phyloP scores from a whole-genome alignment of 176 grass and related monocot genomes.

The Carex pumila region DNA sequence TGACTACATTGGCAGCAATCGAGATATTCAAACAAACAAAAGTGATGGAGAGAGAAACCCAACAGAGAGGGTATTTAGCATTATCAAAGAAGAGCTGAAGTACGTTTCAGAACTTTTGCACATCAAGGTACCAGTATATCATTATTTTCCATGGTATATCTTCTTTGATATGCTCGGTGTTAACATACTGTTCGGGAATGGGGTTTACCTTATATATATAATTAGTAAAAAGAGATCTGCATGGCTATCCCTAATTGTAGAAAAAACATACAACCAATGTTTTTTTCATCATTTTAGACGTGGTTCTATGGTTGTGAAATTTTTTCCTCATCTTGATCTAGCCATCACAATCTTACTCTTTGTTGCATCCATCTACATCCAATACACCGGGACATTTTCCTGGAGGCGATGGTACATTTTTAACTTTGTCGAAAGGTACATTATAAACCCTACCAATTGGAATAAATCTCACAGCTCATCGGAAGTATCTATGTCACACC shows the following conservation, averaged over 20 bases:
- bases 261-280: neutral
- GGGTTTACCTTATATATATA: neutral
- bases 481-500: neutral
- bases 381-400: neutral
- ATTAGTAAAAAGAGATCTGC: neutral
- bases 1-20: neutral
- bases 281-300: neutral
- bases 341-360: neutral
- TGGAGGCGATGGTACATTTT: neutral
- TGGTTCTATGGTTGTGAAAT: neutral
- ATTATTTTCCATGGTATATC: neutral
- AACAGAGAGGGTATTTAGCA: neutral
- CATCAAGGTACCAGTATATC: neutral
- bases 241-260: neutral
- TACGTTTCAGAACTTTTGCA: neutral
- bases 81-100: neutral
- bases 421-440: neutral
- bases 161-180: neutral
- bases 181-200: neutral
- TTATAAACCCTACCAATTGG: neutral
- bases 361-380: neutral
- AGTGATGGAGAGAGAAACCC: neutral
- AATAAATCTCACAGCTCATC: neutral
- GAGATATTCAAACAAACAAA: neutral
- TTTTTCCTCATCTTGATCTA: neutral